Evolutionary conservation across 2,329 filamentous ascomycete species (phyloP).

Genomic region (Cladosporium halotolerans): DNA sequence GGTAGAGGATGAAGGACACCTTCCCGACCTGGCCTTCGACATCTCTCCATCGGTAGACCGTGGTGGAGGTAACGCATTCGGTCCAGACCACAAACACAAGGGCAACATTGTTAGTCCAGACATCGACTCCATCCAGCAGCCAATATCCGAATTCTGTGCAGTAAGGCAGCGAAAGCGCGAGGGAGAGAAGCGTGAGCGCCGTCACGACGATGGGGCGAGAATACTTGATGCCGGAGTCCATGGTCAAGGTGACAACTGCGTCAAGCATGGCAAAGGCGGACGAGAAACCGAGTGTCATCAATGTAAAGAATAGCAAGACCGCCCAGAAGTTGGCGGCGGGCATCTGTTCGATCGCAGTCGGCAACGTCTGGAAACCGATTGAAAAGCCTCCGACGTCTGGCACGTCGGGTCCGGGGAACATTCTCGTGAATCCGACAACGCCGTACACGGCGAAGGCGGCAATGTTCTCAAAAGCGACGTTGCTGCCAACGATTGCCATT

Average conservation of each 20-base stretch:
- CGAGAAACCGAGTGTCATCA: slow-evolving; percentile 53
- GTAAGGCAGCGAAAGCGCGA: slow-evolving; percentile 51
- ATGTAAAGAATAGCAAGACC: slow-evolving; percentile 52
- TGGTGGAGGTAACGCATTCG: slow-evolving; percentile 48
- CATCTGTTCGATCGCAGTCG: slow-evolving; percentile 51
- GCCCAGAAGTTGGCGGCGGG: slow-evolving; percentile 55
- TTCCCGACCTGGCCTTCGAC: slow-evolving; percentile 42
- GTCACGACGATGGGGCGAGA: slow-evolving; percentile 48
- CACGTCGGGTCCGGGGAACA: slow-evolving; percentile 35
- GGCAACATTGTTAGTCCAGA: slow-evolving; percentile 51
- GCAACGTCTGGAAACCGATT: slow-evolving; percentile 54
- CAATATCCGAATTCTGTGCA: slow-evolving; percentile 55
- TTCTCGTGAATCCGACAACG: slow-evolving; percentile 46
- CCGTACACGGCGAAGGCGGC: slow-evolving; percentile 49
- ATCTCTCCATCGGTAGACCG: slow-evolving; percentile 48
- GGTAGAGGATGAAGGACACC: slow-evolving; percentile 41
- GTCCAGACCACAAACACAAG: slow-evolving; percentile 51
- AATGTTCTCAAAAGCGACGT: slow-evolving; percentile 52
- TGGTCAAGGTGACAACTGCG: slow-evolving; percentile 48
- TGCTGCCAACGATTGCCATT: slow-evolving; percentile 49
- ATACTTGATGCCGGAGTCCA: slow-evolving; percentile 46
- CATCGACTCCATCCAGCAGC: slow-evolving; percentile 49
- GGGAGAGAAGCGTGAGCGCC: slow-evolving; percentile 43
- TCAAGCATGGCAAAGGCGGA: slow-evolving; percentile 57
- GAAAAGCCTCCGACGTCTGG: slow-evolving; percentile 49